phyloP scores from a whole-genome alignment of 2,329 filamentous ascomycete species.

The Rhexocercosporidium sp. region DNA sequence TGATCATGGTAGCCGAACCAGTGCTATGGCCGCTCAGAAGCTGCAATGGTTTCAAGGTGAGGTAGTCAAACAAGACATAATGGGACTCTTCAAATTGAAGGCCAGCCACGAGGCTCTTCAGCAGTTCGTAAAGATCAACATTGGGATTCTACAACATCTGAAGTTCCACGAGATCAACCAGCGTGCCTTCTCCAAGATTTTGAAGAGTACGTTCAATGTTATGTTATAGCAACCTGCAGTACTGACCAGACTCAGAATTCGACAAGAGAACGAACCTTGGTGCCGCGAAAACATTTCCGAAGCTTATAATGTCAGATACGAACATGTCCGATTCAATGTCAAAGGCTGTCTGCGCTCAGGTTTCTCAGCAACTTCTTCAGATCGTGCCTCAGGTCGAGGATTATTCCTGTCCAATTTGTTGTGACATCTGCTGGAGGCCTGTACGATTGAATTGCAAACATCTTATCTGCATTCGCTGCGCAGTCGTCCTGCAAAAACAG shows the following conservation, averaged over 20 bases:
- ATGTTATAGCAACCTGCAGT: not conserved
- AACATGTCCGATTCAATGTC: conserved; percentile 72
- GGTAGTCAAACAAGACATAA: conserved; percentile 63
- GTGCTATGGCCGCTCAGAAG: conserved; percentile 67
- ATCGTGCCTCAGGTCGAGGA: conserved; percentile 84
- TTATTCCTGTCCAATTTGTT: conserved; percentile 82
- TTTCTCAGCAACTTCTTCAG: conserved; percentile 73
- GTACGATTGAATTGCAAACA: conserved; percentile 78
- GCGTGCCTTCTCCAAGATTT: conserved; percentile 77
- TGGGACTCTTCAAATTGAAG: conserved; percentile 66
- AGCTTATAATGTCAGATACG: conserved; percentile 60
- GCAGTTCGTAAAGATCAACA: conserved; percentile 75
- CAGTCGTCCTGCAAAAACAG: conserved; percentile 78
- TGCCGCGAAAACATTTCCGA: conserved; percentile 66
- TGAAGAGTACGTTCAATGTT: conserved; percentile 70
- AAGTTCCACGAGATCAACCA: conserved; percentile 86
- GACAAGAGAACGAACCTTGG: conserved; percentile 83
- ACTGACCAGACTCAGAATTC: conserved; percentile 64
- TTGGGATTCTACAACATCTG: conserved; percentile 76
- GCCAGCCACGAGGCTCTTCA: conserved; percentile 67
- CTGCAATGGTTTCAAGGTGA: conserved; percentile 73
- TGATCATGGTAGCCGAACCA: conserved; percentile 71
- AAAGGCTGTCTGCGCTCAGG: conserved; percentile 75
- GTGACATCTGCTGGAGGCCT: conserved; percentile 79
- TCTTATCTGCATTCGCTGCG: conserved; percentile 82